Evolutionary conservation across 1,284 basidiomycete species (phyloP).

Genomic region (Flammula alnicola): DNA sequence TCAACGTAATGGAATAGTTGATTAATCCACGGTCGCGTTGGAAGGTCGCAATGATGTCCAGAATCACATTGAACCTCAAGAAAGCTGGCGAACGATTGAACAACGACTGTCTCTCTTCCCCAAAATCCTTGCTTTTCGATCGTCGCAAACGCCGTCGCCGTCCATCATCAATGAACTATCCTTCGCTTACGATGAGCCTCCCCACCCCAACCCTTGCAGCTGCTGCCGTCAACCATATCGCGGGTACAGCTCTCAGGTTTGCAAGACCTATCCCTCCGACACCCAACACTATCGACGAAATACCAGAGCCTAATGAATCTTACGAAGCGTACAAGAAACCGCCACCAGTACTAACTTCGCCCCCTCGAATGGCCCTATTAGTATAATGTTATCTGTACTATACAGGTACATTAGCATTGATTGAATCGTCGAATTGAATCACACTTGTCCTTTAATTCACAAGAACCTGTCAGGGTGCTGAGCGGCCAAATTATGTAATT

Average conservation of each 20-base stretch:
- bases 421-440: too few species aligned
- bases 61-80: conserved; percentile 53
- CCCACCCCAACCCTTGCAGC: conserved; percentile 7
- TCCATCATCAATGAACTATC: conserved; percentile 8
- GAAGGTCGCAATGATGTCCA: conserved; percentile 57
- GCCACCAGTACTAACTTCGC: background rate
- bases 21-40: background rate
- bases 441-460: too few species aligned
- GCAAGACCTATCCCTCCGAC: conserved; percentile 5
- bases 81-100: conserved; percentile 29
- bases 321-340: background rate
- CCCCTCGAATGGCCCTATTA: background rate
- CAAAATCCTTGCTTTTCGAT: conserved; percentile 29
- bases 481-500: too few species aligned
- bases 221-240: background rate
- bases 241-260: conserved; percentile 12
- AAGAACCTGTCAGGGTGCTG: too few species aligned
- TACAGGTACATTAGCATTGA: too few species aligned
- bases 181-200: conserved; percentile 18
- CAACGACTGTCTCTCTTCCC: conserved; percentile 16
- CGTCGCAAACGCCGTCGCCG: conserved; percentile 18
- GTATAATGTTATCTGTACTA: background rate
- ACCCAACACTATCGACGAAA: background rate
- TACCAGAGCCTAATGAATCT: background rate
- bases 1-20: background rate